Evolutionary conservation across 208 protist genomes (phyloP), one percentile per base, ranked within the genome.

Genomic region (Trypanosoma lewisi): DNA sequence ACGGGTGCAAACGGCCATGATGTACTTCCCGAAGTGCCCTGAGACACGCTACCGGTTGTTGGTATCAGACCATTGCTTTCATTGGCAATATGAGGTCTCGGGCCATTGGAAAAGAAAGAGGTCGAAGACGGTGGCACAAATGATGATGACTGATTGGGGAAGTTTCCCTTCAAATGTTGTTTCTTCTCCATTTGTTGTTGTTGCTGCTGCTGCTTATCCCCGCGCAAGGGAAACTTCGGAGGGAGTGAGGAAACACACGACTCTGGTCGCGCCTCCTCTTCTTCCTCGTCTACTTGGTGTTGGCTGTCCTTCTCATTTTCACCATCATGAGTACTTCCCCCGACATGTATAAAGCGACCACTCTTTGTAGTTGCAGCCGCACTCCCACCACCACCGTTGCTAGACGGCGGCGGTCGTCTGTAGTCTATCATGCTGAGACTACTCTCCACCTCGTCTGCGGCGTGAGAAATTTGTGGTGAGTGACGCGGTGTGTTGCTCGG

Each of bases 341-440:
- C n/a, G n/a, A 69, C 8, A 39, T 41, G 14, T 27, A 69, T 62
- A 54, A 69, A 69, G n/a, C 47, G 27, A 59, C 23, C n/a, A 16
- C 30, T 6, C 25, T 28, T 36, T 14, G 39, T 11, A 31, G 55
- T 6, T 23, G 55, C 11, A 14, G 39, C 23, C 5, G n/a, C 28
- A 27, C 0, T 4, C 2, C 36, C 23, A 17, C 27, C 30, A 37
- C 23, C n/a, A 1, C 50, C 16, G 27, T 51, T 41, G 21, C 53
- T 56, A 28, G 55, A 8, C 21, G 27, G 14, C 11, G 53, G 19
- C 16, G 48, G 21, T 21, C 64, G 48, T 42, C 64, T 55, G 56
- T 70, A 70, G 37, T 70, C 55, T 16, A 49, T 2, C 12, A 27
- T 41, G 33, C 67, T 57, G 9, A 73, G n/a, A 28, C 53, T 73